Base-by-base conservation (phyloP, 2,329 filamentous ascomycete genomes). In the Talaromyces marneffei region DNA sequence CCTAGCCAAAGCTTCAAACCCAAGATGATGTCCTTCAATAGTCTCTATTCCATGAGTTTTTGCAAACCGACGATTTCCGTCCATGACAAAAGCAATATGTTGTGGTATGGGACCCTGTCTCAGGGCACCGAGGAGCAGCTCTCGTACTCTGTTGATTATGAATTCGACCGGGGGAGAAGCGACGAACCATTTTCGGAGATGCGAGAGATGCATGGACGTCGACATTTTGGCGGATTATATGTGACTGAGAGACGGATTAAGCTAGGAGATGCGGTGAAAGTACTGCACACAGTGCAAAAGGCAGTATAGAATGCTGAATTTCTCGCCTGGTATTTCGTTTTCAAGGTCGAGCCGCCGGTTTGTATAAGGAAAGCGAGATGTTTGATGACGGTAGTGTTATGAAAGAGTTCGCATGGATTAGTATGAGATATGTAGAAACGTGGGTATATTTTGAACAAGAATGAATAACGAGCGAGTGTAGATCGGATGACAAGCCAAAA, bases 61-160 rank as follows among this genome's bases (percentile, higher is more conserved):
- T 14, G 94, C 94, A 79, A 95, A 99, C 50, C 94, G 88, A 70
- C 94, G 82, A 77, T 99, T 99, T 60, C 94, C 94, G 74, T 99
- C 94, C 94, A 99, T 99, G 68, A 97, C 93, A 72, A 99, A 99
- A n/a, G 94, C 94, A 63, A 99, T 86, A 85, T 99, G 94, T 71
- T 91, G 87, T 9, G 94, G 94, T 60, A 99, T 88, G 1, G 92
- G 91, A 0, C 94, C 94, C 76, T 97, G 93, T 71, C 88, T 88
- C 59, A 97, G 79, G 55, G 92, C 89, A 59, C 91, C 91, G 68
- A 99, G 94, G 65, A 97, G 82, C 56, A 96, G 80, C 73, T 96
- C 90, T 65, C 91, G 87, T 20, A 96, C 77, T 69, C 88, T 86
- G 63, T 85, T 86, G 63, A 95, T 81, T n/a, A 84, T 85, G 88